phyloP scores from a whole-genome alignment of 1,139 yeast species.

The Protomyces arabidopsidicola region DNA sequence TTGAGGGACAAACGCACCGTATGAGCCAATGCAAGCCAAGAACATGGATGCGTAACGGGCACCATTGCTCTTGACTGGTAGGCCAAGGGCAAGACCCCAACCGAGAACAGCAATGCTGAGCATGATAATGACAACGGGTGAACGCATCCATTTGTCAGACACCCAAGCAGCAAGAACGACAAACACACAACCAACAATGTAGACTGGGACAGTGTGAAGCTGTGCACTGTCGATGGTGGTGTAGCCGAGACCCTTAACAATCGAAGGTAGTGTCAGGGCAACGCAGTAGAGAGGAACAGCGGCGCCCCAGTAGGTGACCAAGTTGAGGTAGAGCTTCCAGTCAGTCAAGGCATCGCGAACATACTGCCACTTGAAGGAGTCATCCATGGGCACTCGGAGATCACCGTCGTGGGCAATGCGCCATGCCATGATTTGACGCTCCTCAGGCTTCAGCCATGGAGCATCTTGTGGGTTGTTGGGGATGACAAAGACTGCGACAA shows the following conservation, averaged over 20 bases:
- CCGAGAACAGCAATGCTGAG: not conserved
- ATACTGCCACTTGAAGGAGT: conserved; percentile 26
- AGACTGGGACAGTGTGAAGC: conserved; percentile 3
- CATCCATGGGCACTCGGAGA: conserved; percentile 19
- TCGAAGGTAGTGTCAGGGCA: not conserved
- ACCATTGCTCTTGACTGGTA: not conserved
- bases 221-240: not conserved
- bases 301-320: conserved; percentile 19
- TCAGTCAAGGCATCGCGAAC: conserved; percentile 17
- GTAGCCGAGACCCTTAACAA: conserved; percentile 1
- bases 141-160: not conserved
- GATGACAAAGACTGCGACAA: conserved; percentile 56
- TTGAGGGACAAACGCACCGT: not conserved
- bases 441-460: conserved; percentile 44
- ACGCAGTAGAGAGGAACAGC: conserved; percentile 29
- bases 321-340: conserved; percentile 19
- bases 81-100: not conserved
- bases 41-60: conserved; percentile 25
- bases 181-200: conserved; percentile 7
- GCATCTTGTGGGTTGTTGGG: conserved; percentile 74
- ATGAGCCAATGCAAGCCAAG: conserved; percentile 19
- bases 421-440: conserved; percentile 32
- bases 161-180: conserved; percentile 4
- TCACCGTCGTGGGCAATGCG: conserved; percentile 19
- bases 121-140: not conserved